Evolutionary conservation across 106 monocot genomes (phyloP), one percentile per base, ranked within the genome.

Genomic region (Dendrobium catenatum): DNA sequence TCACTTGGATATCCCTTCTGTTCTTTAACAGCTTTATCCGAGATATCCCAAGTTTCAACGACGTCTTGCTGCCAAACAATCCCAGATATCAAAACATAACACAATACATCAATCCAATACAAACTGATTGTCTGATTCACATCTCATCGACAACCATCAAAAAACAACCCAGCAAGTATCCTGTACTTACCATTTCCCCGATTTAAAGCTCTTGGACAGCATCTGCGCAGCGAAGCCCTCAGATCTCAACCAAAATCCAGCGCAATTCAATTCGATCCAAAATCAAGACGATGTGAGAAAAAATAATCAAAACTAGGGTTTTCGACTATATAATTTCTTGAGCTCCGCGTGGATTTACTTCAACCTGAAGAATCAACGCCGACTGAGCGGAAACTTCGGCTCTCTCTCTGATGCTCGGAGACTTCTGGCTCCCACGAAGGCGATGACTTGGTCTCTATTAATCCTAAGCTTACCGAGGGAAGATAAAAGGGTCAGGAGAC

Each of bases 1-100:
- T 87, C 79, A 91, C 79, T 74, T 79, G 77, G 9, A 55, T 84
- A n/a, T 87, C 92, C 55, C 80, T 89, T 85, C 84, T 89, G 87
- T 98, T 98, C 89, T 84, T 90, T 88, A 88, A 42, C 9, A 98
- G 84, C 89, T 88, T 98, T 31, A 98, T 88, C 42, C 97, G 87
- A 22, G 91, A 79, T 75, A 87, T 48, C 59, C 88, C 91, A 20
- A 98, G 86, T 87, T 82, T 91, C 87, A 93, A 66, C 77, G 92
- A 85, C n/a, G 92, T 94, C 87, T 98, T 94, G 88, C 97, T 98
- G 97, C 82, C 40, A 79, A 70, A 5, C 47, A 79, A 78, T 72
- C 55, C 46, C 40, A 59, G 67, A 42, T 6, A 29, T 72, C 37
- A 4, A 73, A 48, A 54, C 19, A 22, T 31, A 31, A 31, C 31